Conservation (phyloP, 768 basidiomycete genomes). For the Phanerodontia chrysosporium region DNA sequence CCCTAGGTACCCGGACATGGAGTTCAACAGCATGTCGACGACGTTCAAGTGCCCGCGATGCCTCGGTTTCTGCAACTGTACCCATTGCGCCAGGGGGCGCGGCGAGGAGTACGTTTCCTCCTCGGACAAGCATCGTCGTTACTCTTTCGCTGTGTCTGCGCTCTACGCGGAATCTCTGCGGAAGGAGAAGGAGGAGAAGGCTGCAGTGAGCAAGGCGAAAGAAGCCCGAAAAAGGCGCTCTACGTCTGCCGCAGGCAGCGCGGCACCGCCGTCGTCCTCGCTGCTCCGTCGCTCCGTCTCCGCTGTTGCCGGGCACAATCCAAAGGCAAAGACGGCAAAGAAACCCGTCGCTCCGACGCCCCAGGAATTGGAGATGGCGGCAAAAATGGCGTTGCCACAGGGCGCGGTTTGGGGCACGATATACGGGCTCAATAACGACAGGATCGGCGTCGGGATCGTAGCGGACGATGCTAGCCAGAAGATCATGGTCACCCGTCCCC, state of each 20-base stretch:
- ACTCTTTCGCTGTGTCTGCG: background rate
- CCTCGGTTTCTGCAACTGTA: slow-evolving; percentile 44
- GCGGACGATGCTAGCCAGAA: background rate
- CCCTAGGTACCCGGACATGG: slow-evolving; percentile 35
- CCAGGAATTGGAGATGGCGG: background rate
- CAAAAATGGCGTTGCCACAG: background rate
- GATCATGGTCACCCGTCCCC: background rate
- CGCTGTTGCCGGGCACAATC: too few relatives aligned
- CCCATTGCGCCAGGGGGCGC: slow-evolving; percentile 37
- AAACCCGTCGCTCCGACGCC: background rate
- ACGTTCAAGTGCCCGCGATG: slow-evolving; percentile 44
- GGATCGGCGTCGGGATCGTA: slow-evolving; percentile 12
- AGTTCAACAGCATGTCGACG: slow-evolving; percentile 27
- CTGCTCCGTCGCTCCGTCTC: too few relatives aligned
- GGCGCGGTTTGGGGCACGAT: slow-evolving; percentile 15
- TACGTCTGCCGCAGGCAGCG: too few relatives aligned
- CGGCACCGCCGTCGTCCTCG: too few relatives aligned
- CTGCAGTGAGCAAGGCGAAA: background rate
- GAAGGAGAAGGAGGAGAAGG: background rate
- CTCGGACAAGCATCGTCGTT: background rate
- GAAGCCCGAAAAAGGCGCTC: too few relatives aligned
- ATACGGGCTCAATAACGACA: slow-evolving; percentile 5
- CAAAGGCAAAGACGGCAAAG: background rate
- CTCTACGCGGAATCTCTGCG: background rate
- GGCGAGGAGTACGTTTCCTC: slow-evolving; percentile 42